Evolutionary conservation across 2,329 filamentous ascomycete species (phyloP), one percentile per base, ranked within the genome.

Genomic region (Ascosphaera apis): DNA sequence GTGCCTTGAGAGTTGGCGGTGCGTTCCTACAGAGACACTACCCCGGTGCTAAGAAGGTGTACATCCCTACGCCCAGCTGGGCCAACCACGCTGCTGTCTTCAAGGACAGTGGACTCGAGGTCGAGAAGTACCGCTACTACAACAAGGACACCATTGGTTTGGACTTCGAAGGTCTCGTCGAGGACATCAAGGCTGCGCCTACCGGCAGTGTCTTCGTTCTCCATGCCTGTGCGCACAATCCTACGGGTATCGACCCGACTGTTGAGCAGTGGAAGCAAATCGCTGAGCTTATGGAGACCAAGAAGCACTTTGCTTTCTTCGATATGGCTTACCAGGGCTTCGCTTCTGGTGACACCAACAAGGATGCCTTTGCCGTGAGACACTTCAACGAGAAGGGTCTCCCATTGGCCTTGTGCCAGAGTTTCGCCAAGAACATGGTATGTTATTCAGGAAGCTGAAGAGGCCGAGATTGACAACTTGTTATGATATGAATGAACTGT

Each of bases 281-380:
- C 57, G 81, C 79, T 58, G 63, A 77, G 41, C 78, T 76, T 42
- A 73, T 92, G 58, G 91, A 91, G 70, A 69, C 72, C 54, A 73
- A 78, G 56, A 74, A 68, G 35, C 86, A 95, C 69, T 91, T 77
- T 57, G 75, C 82, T 49, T 93, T 98, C 72, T 98, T 95, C 64
- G 86, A 95, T 60, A 93, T 93, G 84, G 86, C 86, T 44, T 98
- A 98, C 69, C 86, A 98, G 64, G 86, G 86, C 49, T 95, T 98
- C 53, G 86, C 86, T 48, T 88, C 77, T 44, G 86, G 86, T 47
- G 72, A 91, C 61, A 88, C 80, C 44, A 72, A 91, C 66, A 75
- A 75, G 59, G 86, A 98, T 55, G 88, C 88, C 44, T 95, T 86
- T 55, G 81, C 88, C 41, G 69, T 95, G 46, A 75, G 88, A 47